Percentiles rank a stretch among this genome's conserved stretches.
Evolutionary conservation across 2,329 filamentous ascomycete genomes (phyloP).

Genomic region (Monilinia fructigena): DNA sequence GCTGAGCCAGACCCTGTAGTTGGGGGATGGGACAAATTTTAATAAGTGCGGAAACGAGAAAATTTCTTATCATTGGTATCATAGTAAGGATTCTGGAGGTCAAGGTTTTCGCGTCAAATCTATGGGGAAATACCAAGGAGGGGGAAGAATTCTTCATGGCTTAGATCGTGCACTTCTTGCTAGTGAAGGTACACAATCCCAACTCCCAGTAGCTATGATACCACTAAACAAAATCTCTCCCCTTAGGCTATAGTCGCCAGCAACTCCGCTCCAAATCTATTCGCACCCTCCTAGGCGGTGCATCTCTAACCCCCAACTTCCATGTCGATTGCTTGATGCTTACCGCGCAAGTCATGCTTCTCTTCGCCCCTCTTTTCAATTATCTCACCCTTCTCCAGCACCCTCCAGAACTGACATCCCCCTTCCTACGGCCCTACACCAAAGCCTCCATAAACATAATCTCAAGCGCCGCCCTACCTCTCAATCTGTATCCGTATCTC

Average conservation of each 20-base stretch:
- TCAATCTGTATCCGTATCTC: constrained; percentile 32
- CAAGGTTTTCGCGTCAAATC: constrained; percentile 32
- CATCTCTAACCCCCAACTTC: constrained; percentile 36
- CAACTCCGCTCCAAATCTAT: constrained; percentile 28
- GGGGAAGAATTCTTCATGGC: constrained; percentile 28
- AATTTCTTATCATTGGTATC: constrained; percentile 33
- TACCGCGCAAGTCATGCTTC: constrained; percentile 49
- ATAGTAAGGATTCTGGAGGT: constrained; percentile 31
- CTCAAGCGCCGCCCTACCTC: constrained; percentile 34
- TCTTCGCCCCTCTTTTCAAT: constrained; percentile 32
- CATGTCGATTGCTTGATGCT: constrained; percentile 50
- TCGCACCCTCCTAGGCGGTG: constrained; percentile 28
- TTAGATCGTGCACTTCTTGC: constrained; percentile 33
- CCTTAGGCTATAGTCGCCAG: constrained; percentile 33
- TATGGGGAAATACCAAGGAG: constrained; percentile 33
- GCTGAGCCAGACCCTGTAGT: constrained; percentile 30
- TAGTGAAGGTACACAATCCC: constrained; percentile 30
- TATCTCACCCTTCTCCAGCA: constrained; percentile 29
- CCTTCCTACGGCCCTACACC: constrained; percentile 25
- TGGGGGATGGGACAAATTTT: constrained; percentile 36
- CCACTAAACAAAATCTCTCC: constrained; percentile 19
- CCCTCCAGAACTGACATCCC: constrained; percentile 17
- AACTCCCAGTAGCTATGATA: not conserved
- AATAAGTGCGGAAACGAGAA: constrained; percentile 28
- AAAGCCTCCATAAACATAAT: constrained; percentile 36